A percentile compares a stretch with the other conserved stretches of the same genome.
These are phyloP conservation scores for Ananas comosus DNA, from an alignment of 176 grass and related monocot species.

Conservation along the genomic window DNA sequence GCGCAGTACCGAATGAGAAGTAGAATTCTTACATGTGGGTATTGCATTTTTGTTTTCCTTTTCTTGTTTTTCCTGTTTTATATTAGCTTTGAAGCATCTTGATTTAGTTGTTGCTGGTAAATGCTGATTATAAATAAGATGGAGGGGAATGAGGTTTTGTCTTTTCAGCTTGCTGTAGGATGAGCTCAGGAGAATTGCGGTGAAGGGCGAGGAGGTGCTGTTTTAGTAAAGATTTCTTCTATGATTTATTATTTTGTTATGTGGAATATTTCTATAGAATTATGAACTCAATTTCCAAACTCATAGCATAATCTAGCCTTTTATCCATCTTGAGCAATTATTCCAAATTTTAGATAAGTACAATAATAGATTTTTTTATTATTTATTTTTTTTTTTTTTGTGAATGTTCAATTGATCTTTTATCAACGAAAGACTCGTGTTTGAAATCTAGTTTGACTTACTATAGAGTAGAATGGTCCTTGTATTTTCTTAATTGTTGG, in stretches of 20 bases:
- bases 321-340: too few species aligned
- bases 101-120: not conserved
- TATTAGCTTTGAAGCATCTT: not conserved
- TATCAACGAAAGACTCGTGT: too few species aligned
- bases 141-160: not conserved
- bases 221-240: not conserved
- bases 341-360: too few species aligned
- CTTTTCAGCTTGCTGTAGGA: not conserved
- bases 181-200: not conserved
- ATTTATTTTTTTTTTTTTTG: too few species aligned
- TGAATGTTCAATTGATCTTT: too few species aligned
- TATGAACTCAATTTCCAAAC: not conserved
- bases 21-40: conserved; percentile 63
- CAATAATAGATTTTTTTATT: too few species aligned
- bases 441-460: too few species aligned
- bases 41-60: conserved; percentile 31
- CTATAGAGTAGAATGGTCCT: too few species aligned
- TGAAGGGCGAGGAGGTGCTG: not conserved
- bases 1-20: conserved; percentile 27
- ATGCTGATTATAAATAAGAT: not conserved
- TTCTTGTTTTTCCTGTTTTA: conserved; percentile 2
- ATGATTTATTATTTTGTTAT: not conserved
- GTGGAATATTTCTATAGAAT: too few species aligned
- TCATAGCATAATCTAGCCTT: not conserved
- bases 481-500: too few species aligned